Evolutionary conservation across 345 rosid species (phyloP), one percentile per base, ranked within the genome.

Genomic region (Salix dunnii): DNA sequence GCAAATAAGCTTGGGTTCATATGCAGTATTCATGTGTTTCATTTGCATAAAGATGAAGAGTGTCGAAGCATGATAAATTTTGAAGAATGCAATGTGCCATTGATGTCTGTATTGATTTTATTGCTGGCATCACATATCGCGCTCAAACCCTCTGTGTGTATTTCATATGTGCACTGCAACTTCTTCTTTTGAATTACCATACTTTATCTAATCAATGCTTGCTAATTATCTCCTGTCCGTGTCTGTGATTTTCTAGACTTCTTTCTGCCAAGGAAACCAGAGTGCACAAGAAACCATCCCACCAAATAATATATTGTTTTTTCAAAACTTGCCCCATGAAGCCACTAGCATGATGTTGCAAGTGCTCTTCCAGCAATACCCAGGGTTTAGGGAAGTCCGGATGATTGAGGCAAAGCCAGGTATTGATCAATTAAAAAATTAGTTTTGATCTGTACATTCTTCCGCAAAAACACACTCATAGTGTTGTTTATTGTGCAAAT

Each of bases 381-480:
- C 95, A 0, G 99, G 99, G 48, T 96, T 91, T 79, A 96, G 82
- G 79, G 99, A 96, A 87, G 97, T 91, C 58, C 82, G 98, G 66
- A 96, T 94, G 99, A 82, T 91, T 27, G 91, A 88, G 78, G 97
- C 98, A 20, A 94, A 91, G 76, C 99, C 98, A 12, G 97, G 98
- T 53, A 96, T 96, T 66, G 98, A n/a, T n/a, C n/a, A n/a, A n/a
- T n/a, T n/a, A n/a, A n/a, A n/a, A n/a, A n/a, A n/a, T n/a, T n/a
- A n/a, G 33, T 31, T 31, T 3, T 31, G 33, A 31, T 31, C 3
- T 31, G 33, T 31, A 31, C 33, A 31, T 31, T 4, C 33, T 31
- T 31, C 4, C 3, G 33, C 33, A 31, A 31, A 31, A 31, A 31
- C 33, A 31, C 33, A 31, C 33, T 31, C 33, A 31, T 4, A 31